Base-by-base conservation (phyloP, 208 protist species). In the Wallacemonas sp. region DNA sequence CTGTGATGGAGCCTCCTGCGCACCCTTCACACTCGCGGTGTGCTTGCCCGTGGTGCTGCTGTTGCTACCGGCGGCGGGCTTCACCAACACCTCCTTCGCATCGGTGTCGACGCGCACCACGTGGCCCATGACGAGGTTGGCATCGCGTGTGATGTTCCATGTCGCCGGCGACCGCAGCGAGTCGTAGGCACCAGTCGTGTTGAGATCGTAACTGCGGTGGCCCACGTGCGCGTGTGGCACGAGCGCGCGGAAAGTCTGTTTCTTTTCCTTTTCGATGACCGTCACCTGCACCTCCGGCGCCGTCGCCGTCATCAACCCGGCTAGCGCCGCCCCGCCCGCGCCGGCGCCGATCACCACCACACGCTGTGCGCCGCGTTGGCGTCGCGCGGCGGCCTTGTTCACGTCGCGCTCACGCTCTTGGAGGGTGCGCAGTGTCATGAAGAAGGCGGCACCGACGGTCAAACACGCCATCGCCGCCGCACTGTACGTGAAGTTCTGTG, bases 151-250 rank as follows among this genome's bases (percentile, higher is more conserved):
- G 8, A 95, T 74, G 69, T 92, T 93, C 83, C 87, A 93, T 42
- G 85, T 72, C 15, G 77, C 76, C 1, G 87, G 81, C 0, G 90
- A 90, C 44, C 79, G 81, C 38, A 92, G 52, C 5, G 80, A 69
- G 61, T 95, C 85, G 1, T 87, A 39, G 39, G 76, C 85, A 26
- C 87, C 81, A 1, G 83, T 83, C 13, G 83, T 91, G 63, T 83
- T 86, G 3, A 93, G 46, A 66, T 95, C 90, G 71, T 95, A 95
- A 76, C 90, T 95, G 32, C 90, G 81, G 72, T 92, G 84, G 0
- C 90, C 90, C 10, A 91, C 90, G 53, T 90, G 78, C 0, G 90
- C 90, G 48, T 91, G 78, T 4, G 87, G 75, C 3, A 86, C 71
- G 21, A 81, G 66, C 3, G 70, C 90, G 2, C 76, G 63, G 60